Percentiles rank a stretch among this genome's conserved stretches.
Evolutionary conservation across 163 green algal species (phyloP).

Genomic region (Coccomyxa subellipsoidea): DNA sequence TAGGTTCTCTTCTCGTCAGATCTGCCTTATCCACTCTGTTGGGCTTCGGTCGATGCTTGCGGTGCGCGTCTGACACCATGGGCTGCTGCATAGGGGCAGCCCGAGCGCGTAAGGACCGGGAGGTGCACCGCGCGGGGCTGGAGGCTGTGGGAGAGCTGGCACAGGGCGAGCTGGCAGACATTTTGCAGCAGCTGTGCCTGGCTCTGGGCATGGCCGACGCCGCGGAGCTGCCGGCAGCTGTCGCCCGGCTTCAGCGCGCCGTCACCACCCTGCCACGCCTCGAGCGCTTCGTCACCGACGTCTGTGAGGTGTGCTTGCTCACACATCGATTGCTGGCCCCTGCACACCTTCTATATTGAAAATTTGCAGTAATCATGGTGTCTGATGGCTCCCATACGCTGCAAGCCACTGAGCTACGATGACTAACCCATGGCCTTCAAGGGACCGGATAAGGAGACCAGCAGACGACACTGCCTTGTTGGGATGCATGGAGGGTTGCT

Average conservation of each 20-base stretch:
- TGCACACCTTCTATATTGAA: too few species aligned
- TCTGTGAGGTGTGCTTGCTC: constrained; percentile 28
- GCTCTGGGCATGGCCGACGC: constrained; percentile 60
- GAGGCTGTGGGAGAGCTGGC: constrained; percentile 48
- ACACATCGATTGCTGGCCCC: neutral
- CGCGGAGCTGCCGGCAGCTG: constrained; percentile 41
- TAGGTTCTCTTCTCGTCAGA: too few species aligned
- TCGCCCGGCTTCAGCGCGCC: constrained; percentile 49
- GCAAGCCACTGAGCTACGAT: too few species aligned
- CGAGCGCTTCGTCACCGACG: constrained; percentile 57
- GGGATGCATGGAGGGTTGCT: too few species aligned
- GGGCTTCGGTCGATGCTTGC: too few species aligned
- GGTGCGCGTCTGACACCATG: too few species aligned
- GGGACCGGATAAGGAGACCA: too few species aligned
- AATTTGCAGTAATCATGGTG: too few species aligned
- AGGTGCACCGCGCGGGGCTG: constrained; percentile 58
- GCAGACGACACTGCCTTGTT: too few species aligned
- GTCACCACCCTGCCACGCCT: constrained; percentile 50
- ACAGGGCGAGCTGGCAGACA: constrained; percentile 45
- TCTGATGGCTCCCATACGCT: too few species aligned
- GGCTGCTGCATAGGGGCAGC: neutral
- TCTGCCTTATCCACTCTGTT: too few species aligned
- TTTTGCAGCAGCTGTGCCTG: constrained; percentile 63
- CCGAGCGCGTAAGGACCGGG: constrained; percentile 34
- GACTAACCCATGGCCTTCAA: too few species aligned